These are phyloP conservation scores for Nakazawaea laoshanensis DNA, from an alignment of 805 yeast genomes.

Conservation along the genomic window DNA sequence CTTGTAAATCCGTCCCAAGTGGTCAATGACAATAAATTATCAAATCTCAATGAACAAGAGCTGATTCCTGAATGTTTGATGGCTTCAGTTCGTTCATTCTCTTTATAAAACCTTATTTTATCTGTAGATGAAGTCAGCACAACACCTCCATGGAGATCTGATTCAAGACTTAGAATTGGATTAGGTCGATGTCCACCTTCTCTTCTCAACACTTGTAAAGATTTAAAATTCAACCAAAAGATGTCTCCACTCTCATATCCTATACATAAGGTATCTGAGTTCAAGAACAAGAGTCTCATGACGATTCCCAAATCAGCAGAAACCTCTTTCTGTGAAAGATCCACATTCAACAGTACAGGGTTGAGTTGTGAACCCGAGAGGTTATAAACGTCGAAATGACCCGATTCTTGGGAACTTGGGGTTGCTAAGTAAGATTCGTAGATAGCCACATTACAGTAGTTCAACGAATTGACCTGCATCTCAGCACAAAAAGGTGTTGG, in stretches of 20 bases:
- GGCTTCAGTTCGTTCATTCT: constrained; percentile 9
- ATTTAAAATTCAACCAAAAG: constrained; percentile 19
- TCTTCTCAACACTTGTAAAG: constrained; percentile 16
- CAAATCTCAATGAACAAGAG: constrained; percentile 15
- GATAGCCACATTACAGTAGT: constrained; percentile 58
- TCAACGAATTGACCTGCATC: constrained; percentile 66
- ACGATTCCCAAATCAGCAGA: constrained; percentile 60
- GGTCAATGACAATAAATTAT: constrained; percentile 24
- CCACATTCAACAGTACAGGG: too few species aligned
- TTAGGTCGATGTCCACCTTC: constrained; percentile 29
- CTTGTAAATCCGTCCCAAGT: constrained; percentile 47
- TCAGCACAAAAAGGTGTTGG: constrained; percentile 24
- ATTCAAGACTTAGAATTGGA: constrained; percentile 39
- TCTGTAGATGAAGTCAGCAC: constrained; percentile 43
- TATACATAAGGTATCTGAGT: constrained; percentile 25
- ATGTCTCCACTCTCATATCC: constrained; percentile 77
- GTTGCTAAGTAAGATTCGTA: constrained; percentile 29
- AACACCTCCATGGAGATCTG: constrained; percentile 19
- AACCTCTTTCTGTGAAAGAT: too few species aligned
- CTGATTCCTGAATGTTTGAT: constrained; percentile 31
- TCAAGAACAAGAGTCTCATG: constrained; percentile 44
- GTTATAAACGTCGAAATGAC: constrained; percentile 53
- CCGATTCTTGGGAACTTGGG: constrained; percentile 59
- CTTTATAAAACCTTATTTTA: constrained; percentile 23
- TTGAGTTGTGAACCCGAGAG: too few species aligned